phyloP scores from a whole-genome alignment of 1,139 yeast genomes.

The Pichia sp. region DNA sequence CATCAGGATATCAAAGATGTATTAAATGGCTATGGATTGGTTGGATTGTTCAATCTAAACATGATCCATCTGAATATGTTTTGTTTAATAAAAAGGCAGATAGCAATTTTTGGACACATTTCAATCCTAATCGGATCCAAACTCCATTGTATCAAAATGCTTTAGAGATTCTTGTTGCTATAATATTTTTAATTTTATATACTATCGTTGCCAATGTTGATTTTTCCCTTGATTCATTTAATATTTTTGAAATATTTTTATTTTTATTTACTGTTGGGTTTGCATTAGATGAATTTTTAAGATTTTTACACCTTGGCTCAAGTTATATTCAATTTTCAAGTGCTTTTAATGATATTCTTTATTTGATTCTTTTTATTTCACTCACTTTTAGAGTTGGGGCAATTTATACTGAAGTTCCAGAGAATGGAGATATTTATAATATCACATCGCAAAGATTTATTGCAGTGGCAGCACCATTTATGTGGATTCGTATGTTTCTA shows the following conservation, averaged over 20 bases:
- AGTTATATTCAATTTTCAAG: constrained; percentile 75
- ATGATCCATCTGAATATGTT: constrained; percentile 63
- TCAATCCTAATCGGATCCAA: constrained; percentile 75
- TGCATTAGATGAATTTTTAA: constrained; percentile 58
- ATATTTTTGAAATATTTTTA: constrained; percentile 48
- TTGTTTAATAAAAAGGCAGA: constrained; percentile 57
- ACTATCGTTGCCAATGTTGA: constrained; percentile 59
- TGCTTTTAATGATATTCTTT: constrained; percentile 68
- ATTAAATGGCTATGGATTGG: constrained; percentile 91
- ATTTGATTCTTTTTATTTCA: constrained; percentile 46
- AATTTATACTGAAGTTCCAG: constrained; percentile 30
- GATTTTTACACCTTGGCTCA: constrained; percentile 70
- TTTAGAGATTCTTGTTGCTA: constrained; percentile 60
- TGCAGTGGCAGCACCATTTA: constrained; percentile 78
- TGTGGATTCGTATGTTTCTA: constrained; percentile 75
- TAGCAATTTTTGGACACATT: constrained; percentile 55
- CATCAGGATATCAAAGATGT: constrained; percentile 80
- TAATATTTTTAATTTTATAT: constrained; percentile 57
- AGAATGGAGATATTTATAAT: constrained; percentile 35
- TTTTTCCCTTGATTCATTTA: constrained; percentile 21
- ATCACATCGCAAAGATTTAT: constrained; percentile 63
- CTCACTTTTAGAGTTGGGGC: constrained; percentile 53
- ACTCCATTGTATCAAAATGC: constrained; percentile 79
- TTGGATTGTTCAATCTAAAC: constrained; percentile 76
- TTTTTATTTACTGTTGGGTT: constrained; percentile 64